These are phyloP conservation scores for Vanrija sp. DNA, from an alignment of 1,284 basidiomycete species.

Conservation along the genomic window DNA sequence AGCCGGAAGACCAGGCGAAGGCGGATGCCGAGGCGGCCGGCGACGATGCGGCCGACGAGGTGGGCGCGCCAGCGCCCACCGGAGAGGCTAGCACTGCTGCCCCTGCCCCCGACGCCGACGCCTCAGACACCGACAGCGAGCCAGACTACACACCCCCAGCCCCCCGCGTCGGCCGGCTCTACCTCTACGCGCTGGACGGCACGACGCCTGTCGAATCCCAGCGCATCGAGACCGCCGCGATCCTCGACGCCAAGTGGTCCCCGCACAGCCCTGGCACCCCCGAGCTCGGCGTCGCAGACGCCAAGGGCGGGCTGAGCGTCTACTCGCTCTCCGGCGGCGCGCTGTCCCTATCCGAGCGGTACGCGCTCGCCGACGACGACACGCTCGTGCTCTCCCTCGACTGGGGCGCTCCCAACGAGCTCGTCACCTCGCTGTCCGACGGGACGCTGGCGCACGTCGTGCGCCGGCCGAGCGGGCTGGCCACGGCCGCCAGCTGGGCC, in stretches of 20 bases:
- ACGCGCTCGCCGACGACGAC: slow-evolving; percentile 60
- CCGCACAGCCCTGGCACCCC: slow-evolving; percentile 9
- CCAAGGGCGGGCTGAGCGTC: slow-evolving; percentile 70
- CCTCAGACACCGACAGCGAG: slow-evolving; percentile 39
- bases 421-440: slow-evolving; percentile 75
- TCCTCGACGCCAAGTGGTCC: slow-evolving; percentile 92
- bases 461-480: slow-evolving; percentile 45
- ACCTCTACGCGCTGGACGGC: slow-evolving; percentile 13
- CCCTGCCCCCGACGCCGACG: background rate
- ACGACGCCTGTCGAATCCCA: slow-evolving; percentile 55
- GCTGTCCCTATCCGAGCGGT: slow-evolving; percentile 45
- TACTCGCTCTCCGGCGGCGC: slow-evolving; percentile 50
- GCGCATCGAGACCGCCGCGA: slow-evolving; percentile 68
- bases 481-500: slow-evolving; percentile 62
- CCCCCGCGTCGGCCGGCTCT: slow-evolving; percentile 54
- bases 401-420: slow-evolving; percentile 44
- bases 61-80: slow-evolving; percentile 4
- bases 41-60: slow-evolving; percentile 13
- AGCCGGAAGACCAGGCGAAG: slow-evolving; percentile 24
- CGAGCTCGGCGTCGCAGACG: slow-evolving; percentile 69
- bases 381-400: slow-evolving; percentile 79
- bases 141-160: slow-evolving; percentile 27
- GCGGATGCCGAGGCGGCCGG: background rate
- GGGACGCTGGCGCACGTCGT: slow-evolving; percentile 66
- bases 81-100: background rate